Evolutionary conservation across 345 rosid genomes (phyloP), one percentile per base, ranked within the genome.

Genomic region (Erucastrum elatum): DNA sequence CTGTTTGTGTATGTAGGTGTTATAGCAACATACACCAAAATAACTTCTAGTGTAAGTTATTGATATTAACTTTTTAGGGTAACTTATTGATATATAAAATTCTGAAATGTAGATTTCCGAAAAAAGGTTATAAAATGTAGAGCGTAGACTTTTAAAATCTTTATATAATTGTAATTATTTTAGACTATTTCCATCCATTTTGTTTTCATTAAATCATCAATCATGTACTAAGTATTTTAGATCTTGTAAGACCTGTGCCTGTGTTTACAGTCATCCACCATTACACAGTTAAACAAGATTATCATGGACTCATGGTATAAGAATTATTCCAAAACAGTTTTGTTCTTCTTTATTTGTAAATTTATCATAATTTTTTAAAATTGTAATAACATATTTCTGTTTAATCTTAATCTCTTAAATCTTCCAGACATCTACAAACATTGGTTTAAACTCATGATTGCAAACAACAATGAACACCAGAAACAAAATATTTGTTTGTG

Each of bases 1-100:
- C 49, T 75, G 31, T 75, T 78, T 80, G 68, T 75, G 76, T 80
- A 58, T 74, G 65, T 56, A 74, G 33, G 67, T 69, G 75, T 75
- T 64, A 49, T 49, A 49, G 8, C 33, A 46, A 37, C 75, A 68
- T 15, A 53, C 78, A 17, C 66, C 33, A 41, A 30, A 58, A 21
- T 59, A 67, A 78, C 69, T 60, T 46, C 59, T 53, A 61, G 68
- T 53, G 17, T 58, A 77, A 34, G 12, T 1, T 12, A 68, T 21
- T 61, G 29, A 31, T 64, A 34, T 35, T 8, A 67, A 4, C 79
- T 16, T 49, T 49, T 49, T 72, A 25, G 2, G 37, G 44, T 4
- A 62, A 41, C 12, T 27, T 49, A 29, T 44, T 29, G 35, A 58
- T 6, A 35, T 4, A 29, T 29, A 53, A 51, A 51, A 51, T 26